Conservation (phyloP, 208 protist species). For the Acanthamoeba polyphaga region DNA sequence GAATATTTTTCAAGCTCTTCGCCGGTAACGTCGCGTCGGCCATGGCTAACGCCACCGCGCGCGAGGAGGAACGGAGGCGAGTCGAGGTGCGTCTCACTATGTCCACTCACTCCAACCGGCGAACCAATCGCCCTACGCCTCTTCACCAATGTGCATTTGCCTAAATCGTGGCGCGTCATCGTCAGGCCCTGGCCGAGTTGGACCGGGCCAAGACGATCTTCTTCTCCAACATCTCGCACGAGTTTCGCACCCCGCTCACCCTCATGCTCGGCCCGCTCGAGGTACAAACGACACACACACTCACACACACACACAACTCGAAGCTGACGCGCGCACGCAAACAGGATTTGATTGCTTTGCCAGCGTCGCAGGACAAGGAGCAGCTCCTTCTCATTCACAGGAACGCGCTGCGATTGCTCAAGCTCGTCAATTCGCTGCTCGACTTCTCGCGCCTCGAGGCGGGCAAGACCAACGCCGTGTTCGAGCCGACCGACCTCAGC, state of each 20-base stretch:
- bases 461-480: slow-evolving; percentile 75
- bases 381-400: slow-evolving; percentile 53
- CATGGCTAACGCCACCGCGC: background rate
- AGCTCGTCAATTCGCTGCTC: slow-evolving; percentile 79
- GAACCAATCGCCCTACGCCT: too few relatives aligned
- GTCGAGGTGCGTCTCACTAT: background rate
- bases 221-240: slow-evolving; percentile 80
- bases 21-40: background rate
- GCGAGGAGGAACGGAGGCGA: background rate
- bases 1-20: slow-evolving; percentile 36
- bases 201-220: slow-evolving; percentile 78
- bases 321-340: background rate
- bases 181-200: slow-evolving; percentile 70
- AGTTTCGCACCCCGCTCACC: slow-evolving; percentile 79
- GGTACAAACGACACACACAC: slow-evolving; percentile 77
- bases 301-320: slow-evolving; percentile 76
- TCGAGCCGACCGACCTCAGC: slow-evolving; percentile 76
- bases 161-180: too few relatives aligned
- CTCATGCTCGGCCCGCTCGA: slow-evolving; percentile 80
- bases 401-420: slow-evolving; percentile 63
- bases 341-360: background rate
- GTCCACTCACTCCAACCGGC: background rate
- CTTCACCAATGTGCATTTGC: too few relatives aligned
- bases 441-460: slow-evolving; percentile 82
- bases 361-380: slow-evolving; percentile 26